phyloP scores from a whole-genome alignment of 2,329 filamentous ascomycete species.

The Diaporthe destruens region DNA sequence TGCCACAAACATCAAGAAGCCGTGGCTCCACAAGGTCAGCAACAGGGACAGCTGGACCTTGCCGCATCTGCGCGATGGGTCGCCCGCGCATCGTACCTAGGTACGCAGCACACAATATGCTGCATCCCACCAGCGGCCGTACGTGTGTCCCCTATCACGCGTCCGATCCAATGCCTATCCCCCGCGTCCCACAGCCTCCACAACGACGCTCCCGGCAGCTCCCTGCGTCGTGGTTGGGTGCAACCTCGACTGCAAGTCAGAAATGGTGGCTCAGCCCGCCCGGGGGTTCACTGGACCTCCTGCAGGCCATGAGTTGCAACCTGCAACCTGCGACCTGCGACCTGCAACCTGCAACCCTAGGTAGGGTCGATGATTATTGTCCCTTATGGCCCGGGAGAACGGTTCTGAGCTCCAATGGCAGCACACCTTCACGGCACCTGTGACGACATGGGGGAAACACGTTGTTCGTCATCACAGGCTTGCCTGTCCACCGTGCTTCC shows the following conservation, averaged over 20 bases:
- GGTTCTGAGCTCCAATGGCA: slow-evolving; percentile 37
- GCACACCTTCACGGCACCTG: slow-evolving; percentile 28
- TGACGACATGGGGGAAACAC: slow-evolving; percentile 29
- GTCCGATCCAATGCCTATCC: slow-evolving; percentile 20
- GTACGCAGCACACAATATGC: neutral
- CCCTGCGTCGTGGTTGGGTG: slow-evolving; percentile 28
- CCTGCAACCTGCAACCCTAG: slow-evolving; percentile 1
- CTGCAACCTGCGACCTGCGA: slow-evolving; percentile 7
- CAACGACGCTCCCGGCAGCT: slow-evolving; percentile 11
- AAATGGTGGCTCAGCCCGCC: slow-evolving; percentile 12
- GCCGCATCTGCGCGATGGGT: neutral
- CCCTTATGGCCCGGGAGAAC: slow-evolving; percentile 18
- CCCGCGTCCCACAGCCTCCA: slow-evolving; percentile 34
- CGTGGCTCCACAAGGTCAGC: neutral
- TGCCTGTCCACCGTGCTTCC: slow-evolving; percentile 18
- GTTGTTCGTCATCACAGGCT: slow-evolving; percentile 11
- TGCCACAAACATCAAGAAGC: neutral
- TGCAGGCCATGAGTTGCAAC: slow-evolving; percentile 23
- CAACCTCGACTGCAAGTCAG: slow-evolving; percentile 26
- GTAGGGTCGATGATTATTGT: slow-evolving; percentile 12
- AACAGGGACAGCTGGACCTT: neutral
- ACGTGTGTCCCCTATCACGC: slow-evolving; percentile 27
- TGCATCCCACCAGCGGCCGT: slow-evolving; percentile 27
- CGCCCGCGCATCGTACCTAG: neutral
- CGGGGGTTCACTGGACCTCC: slow-evolving; percentile 1